Evolutionary conservation across 2,329 filamentous ascomycete genomes (phyloP), one percentile per base, ranked within the genome.

Genomic region (Arthrobotrys megalospora): DNA sequence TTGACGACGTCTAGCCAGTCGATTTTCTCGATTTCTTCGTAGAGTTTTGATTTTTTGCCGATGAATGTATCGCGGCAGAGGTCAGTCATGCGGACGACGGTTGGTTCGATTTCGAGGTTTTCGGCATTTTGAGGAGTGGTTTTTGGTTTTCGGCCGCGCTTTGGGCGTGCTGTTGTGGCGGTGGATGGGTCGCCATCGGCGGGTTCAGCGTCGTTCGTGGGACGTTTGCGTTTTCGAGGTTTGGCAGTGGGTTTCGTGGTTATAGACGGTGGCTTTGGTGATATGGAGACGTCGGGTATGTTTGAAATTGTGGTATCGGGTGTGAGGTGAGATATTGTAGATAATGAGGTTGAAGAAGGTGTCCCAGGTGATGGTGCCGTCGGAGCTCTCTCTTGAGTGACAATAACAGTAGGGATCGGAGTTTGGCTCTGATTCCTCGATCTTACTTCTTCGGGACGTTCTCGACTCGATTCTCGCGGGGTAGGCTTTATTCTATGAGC

Each of bases 11-110:
- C 85, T 52, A 86, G 85, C 84, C 86, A 88, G 80, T 93, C 88
- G 50, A 92, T 89, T 80, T 90, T 87, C 48, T 90, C 89, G 81
- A 96, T 90, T 82, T 92, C 90, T 81, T 90, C 89, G 80, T 93
- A 92, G 2, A 91, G 88, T 81, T 90, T 91, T 70, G 93, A 94
- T 76, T 91, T 90, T 83, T 92, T 92, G 72, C 93, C 93, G 70
- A 91, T 91, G 21, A 88, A 87, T 65, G 92, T 85, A 82, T 93
- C 91, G 79, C 88, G 89, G 62, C 90, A 92, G 2, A 96, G 85
- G 72, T 93, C 91, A 50, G 87, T 88, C 90, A 96, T 93, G 67
- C 89, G 92, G 28, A 92, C 87, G 2, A 87, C 88, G 24, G 88
- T 88, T 21, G 89, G 86, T 82, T 94, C 91, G 68, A 95, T 90